A percentile compares a stretch with the other conserved stretches of the same genome.
These are phyloP conservation scores for Penicillium paradoxum DNA, from an alignment of 495 filamentous ascomycete genomes.

Conservation along the genomic window DNA sequence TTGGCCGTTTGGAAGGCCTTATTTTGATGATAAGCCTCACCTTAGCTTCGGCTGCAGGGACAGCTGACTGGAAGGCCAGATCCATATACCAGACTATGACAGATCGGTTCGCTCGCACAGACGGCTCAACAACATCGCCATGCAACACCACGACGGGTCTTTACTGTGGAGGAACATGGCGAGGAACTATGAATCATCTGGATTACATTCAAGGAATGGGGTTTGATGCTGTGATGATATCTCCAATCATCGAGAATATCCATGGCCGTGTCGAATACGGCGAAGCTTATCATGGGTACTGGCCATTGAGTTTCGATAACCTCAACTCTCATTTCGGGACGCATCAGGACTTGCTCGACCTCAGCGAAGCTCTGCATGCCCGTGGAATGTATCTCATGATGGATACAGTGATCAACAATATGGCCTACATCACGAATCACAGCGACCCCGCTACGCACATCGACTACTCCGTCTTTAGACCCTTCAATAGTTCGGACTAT, in stretches of 20 bases:
- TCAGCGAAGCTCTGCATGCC: slow-evolving; percentile 53
- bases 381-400: slow-evolving; percentile 71
- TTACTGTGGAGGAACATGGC: slow-evolving; percentile 77
- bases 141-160: slow-evolving; percentile 37
- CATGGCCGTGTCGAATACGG: slow-evolving; percentile 44
- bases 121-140: slow-evolving; percentile 52
- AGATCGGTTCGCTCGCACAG: slow-evolving; percentile 66
- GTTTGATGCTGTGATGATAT: slow-evolving; percentile 80
- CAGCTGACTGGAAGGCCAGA: slow-evolving; percentile 49
- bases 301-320: slow-evolving; percentile 60
- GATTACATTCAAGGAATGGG: slow-evolving; percentile 68
- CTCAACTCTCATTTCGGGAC: slow-evolving; percentile 67
- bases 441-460: slow-evolving; percentile 53
- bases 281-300: slow-evolving; percentile 69
- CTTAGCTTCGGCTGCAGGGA: slow-evolving; percentile 18
- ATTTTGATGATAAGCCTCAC: neutral
- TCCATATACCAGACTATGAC: slow-evolving; percentile 75
- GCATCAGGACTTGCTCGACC: slow-evolving; percentile 56
- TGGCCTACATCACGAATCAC: slow-evolving; percentile 46
- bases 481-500: slow-evolving; percentile 59
- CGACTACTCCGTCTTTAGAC: slow-evolving; percentile 56
- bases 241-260: slow-evolving; percentile 64
- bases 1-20: neutral
- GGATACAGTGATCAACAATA: slow-evolving; percentile 75
- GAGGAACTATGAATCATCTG: slow-evolving; percentile 58